Evolutionary conservation across 2,329 filamentous ascomycete genomes (phyloP).

Genomic region (Colletotrichum sp.): DNA sequence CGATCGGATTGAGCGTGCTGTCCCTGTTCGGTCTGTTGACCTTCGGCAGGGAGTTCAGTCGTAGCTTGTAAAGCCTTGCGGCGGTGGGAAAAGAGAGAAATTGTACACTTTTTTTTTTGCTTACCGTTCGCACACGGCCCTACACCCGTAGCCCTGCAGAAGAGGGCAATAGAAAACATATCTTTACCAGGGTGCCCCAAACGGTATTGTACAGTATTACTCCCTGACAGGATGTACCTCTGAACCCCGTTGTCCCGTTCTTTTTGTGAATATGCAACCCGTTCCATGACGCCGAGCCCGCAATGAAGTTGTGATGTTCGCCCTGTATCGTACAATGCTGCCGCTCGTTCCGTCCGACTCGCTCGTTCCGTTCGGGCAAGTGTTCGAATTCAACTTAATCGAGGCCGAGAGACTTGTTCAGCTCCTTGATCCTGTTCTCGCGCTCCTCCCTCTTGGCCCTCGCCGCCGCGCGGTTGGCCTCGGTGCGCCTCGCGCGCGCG

Average conservation of each 20-base stretch:
- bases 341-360: neutral
- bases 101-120: neutral
- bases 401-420: conserved; percentile 52
- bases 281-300: neutral
- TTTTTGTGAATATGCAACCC: neutral
- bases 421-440: conserved; percentile 70
- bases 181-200: neutral
- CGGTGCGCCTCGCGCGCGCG: conserved; percentile 80
- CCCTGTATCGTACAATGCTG: neutral
- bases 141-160: neutral
- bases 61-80: conserved; percentile 35
- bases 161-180: neutral
- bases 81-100: neutral
- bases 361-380: neutral
- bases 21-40: conserved; percentile 79
- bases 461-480: conserved; percentile 73
- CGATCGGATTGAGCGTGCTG: conserved; percentile 77
- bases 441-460: conserved; percentile 75
- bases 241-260: neutral
- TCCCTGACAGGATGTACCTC: neutral
- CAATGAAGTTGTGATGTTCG: neutral
- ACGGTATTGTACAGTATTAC: neutral
- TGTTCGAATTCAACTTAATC: neutral
- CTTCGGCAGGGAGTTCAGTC: conserved; percentile 74
- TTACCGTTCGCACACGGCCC: neutral